A percentile compares a stretch with the other conserved stretches of the same genome.
Evolutionary conservation across 1,284 basidiomycete genomes (phyloP).

Genomic region (Tranzscheliella williamsii): DNA sequence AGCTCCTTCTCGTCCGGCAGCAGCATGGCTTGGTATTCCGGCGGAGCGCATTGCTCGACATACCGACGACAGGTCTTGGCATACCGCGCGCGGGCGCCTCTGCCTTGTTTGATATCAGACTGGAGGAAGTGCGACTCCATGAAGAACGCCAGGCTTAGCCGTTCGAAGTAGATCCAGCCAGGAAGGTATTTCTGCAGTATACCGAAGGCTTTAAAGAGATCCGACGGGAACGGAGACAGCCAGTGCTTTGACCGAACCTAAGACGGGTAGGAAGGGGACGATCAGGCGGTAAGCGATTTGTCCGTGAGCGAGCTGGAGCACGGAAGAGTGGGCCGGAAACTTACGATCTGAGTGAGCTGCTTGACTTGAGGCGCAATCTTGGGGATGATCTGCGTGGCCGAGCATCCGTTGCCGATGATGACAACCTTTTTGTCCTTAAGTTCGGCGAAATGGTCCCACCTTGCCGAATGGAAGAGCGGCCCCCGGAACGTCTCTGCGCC

Average conservation of each 20-base stretch:
- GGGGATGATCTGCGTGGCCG: slow-evolving; percentile 48
- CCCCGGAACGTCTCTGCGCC: slow-evolving; percentile 37
- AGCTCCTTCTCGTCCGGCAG: slow-evolving; percentile 35
- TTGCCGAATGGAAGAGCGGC: slow-evolving; percentile 54
- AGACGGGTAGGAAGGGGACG: too few relatives aligned
- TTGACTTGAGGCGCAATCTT: slow-evolving; percentile 20
- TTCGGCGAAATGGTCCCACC: slow-evolving; percentile 52
- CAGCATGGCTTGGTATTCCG: slow-evolving; percentile 44
- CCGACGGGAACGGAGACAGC: slow-evolving; percentile 25
- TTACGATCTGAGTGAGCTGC: slow-evolving; percentile 31
- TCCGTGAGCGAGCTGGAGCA: not conserved
- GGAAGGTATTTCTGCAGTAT: slow-evolving; percentile 21
- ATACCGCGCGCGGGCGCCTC: slow-evolving; percentile 13
- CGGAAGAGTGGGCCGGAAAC: too few relatives aligned
- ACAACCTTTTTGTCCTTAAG: slow-evolving; percentile 51
- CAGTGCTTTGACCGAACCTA: slow-evolving; percentile 41
- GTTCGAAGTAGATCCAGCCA: slow-evolving; percentile 12
- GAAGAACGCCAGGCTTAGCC: slow-evolving; percentile 22
- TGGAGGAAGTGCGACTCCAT: slow-evolving; percentile 26
- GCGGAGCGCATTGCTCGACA: slow-evolving; percentile 35
- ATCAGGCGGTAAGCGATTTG: too few relatives aligned
- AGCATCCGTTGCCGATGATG: slow-evolving; percentile 54
- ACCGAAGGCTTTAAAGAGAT: slow-evolving; percentile 10
- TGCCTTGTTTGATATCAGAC: slow-evolving; percentile 14
- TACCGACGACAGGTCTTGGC: slow-evolving; percentile 19